phyloP scores from a whole-genome alignment of 2,329 filamentous ascomycete species.

The Paecilomyces sp. region DNA sequence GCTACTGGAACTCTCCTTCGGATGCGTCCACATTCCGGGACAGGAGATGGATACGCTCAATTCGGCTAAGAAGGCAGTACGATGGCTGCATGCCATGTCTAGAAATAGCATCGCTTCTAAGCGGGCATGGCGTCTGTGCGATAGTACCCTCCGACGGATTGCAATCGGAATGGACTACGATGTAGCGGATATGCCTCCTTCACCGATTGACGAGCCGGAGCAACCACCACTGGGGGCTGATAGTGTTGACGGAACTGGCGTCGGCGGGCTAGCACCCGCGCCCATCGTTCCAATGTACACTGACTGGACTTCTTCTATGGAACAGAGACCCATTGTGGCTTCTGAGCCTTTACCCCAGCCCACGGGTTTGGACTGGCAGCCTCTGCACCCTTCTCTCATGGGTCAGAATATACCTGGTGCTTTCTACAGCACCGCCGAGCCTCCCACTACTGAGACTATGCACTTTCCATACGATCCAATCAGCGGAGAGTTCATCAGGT shows the following conservation, averaged over 20 bases:
- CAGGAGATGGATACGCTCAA: slow-evolving; percentile 29
- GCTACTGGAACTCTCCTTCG: slow-evolving; percentile 40
- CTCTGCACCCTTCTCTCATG: neutral
- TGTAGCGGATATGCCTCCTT: slow-evolving; percentile 24
- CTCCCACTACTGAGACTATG: slow-evolving; percentile 14
- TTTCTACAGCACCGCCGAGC: slow-evolving; percentile 1
- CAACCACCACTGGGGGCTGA: slow-evolving; percentile 3
- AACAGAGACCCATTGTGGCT: neutral
- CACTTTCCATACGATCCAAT: slow-evolving; percentile 35
- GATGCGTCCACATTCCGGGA: slow-evolving; percentile 36
- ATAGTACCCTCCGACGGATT: slow-evolving; percentile 26
- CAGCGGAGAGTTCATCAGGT: slow-evolving; percentile 30
- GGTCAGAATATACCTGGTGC: neutral
- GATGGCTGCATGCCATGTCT: slow-evolving; percentile 37
- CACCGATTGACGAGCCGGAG: slow-evolving; percentile 10
- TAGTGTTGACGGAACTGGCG: neutral
- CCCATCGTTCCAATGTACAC: slow-evolving; percentile 1
- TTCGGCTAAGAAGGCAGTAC: slow-evolving; percentile 33
- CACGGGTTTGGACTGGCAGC: neutral
- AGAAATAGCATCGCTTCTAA: slow-evolving; percentile 30
- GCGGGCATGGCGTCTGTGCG: slow-evolving; percentile 37
- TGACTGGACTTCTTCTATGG: neutral
- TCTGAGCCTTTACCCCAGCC: neutral
- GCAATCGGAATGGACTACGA: slow-evolving; percentile 28
- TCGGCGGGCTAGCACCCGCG: neutral